phyloP scores from a whole-genome alignment of 352 stramenopile species.

The Vaucheria bursata region DNA sequence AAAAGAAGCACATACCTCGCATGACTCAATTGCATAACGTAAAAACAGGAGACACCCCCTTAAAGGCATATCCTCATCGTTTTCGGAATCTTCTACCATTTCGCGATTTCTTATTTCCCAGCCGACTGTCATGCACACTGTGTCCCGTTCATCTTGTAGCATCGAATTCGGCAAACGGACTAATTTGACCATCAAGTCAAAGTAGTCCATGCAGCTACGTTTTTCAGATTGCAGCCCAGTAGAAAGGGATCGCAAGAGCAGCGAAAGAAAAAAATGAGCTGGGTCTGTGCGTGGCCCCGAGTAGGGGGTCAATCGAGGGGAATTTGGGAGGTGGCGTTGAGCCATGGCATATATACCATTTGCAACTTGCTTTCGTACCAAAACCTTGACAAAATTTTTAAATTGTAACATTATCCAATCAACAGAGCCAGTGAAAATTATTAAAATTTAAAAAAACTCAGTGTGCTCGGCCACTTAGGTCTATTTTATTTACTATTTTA shows the following conservation, averaged over 20 bases:
- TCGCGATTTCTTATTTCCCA: neutral
- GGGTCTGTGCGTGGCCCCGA: neutral
- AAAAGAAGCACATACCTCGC: constrained; percentile 9
- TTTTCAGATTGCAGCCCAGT: neutral
- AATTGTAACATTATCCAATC: too few species aligned
- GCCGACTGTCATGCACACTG: neutral
- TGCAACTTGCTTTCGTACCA: constrained; percentile 25
- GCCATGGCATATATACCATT: constrained; percentile 26
- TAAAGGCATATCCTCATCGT: constrained; percentile 34
- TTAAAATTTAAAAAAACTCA: too few species aligned
- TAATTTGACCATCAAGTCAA: neutral
- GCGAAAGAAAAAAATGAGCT: neutral
- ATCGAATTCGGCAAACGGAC: neutral
- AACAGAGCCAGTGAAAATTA: too few species aligned
- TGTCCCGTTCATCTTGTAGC: neutral
- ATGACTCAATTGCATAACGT: constrained; percentile 6
- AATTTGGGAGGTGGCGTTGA: too few species aligned
- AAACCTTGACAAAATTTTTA: neutral
- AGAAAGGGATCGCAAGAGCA: neutral
- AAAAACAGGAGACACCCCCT: constrained; percentile 32
- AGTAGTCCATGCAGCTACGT: neutral
- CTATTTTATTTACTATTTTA: too few species aligned
- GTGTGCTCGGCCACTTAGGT: too few species aligned
- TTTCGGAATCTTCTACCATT: constrained; percentile 30
- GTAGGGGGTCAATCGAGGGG: neutral